A percentile compares a stretch with the other conserved stretches of the same genome.
Conservation (phyloP, 257 asterid genomes). For the Jacaranda copaia region DNA sequence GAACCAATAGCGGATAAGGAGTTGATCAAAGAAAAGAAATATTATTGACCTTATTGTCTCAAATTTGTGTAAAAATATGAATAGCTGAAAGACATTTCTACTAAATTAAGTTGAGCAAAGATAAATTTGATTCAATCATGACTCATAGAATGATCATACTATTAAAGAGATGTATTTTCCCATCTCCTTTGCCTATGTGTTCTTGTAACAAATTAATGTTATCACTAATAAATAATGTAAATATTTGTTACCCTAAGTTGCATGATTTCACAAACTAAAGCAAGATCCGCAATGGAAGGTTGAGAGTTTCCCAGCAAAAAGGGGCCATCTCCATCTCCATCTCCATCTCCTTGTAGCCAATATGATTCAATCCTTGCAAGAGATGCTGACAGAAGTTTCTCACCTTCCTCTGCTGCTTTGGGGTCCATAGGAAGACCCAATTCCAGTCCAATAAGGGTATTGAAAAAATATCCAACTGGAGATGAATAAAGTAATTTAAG, state of each 20-base stretch:
- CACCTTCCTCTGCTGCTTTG: conserved; percentile 77
- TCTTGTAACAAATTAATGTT: neutral
- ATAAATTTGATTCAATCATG: neutral
- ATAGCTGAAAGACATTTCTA: too few relatives aligned
- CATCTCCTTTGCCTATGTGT: too few relatives aligned
- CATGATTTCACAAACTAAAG: conserved; percentile 81
- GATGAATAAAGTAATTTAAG: conserved; percentile 20
- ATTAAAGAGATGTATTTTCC: too few relatives aligned
- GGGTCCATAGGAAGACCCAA: conserved; percentile 64
- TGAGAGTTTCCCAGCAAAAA: conserved; percentile 73
- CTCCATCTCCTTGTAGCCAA: conserved; percentile 71
- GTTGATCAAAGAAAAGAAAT: neutral
- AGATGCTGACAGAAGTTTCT: conserved; percentile 59
- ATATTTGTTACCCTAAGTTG: conserved; percentile 65
- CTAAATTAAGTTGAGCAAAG: too few relatives aligned
- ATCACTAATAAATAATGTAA: too few relatives aligned
- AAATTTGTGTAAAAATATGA: too few relatives aligned
- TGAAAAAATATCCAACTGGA: conserved; percentile 60
- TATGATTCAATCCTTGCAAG: conserved; percentile 61
- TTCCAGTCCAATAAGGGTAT: conserved; percentile 48
- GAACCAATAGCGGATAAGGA: neutral
- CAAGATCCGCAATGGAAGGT: conserved; percentile 88
- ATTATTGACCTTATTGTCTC: neutral
- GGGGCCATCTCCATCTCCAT: conserved; percentile 24
- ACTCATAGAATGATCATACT: too few relatives aligned